Base-by-base conservation (phyloP, 495 filamentous ascomycete genomes). In the Apiosordaria backusii region DNA sequence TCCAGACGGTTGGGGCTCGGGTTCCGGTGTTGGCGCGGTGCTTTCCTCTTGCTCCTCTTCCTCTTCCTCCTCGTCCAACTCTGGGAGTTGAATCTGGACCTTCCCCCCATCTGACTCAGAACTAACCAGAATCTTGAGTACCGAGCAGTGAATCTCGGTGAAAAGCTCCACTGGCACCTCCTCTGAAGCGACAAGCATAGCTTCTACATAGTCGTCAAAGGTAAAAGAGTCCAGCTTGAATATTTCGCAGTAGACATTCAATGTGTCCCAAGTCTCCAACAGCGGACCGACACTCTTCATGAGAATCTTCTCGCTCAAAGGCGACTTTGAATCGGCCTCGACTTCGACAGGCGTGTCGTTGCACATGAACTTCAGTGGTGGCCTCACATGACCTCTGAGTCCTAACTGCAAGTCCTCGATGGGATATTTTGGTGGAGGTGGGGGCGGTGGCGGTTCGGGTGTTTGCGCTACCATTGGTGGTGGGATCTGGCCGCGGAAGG, bases 141-240 rank as follows among this genome's bases (percentile, higher is more conserved):
- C 85, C 0, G 96, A 87, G 74, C 95, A 99, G 75, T 98, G 93
- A 0, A 94, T 85, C 73, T 99, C 95, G 25, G 89, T 88, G 69
- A 97, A 90, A 0, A 99, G 82, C 73, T 97, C 88, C 62, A 96
- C 97, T 24, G 92, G 88, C 1, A 88, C 80, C 27, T 92, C 90
- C 10, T 90, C 86, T 0, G 88, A 91, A 0, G 88, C 84, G 63
- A 95, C 89, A 59, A 88, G 84, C 82, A 99, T 87, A 4, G 94
- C 90, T 71, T 97, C 91, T 21, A 97, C 78, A 71, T 91, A 98
- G 77, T 99, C 96, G 73, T 99, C 95, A 71, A 99, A 94, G 0
- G 94, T 98, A 72, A 98, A 99, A 0, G 94, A 97, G 74, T 99
- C 95, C 23, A 99, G 83, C 68, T 90, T 86, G 70, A 92, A 96